Evolutionary conservation across 495 filamentous ascomycete species (phyloP).

Genomic region (Penicillium cosmopolitanum): DNA sequence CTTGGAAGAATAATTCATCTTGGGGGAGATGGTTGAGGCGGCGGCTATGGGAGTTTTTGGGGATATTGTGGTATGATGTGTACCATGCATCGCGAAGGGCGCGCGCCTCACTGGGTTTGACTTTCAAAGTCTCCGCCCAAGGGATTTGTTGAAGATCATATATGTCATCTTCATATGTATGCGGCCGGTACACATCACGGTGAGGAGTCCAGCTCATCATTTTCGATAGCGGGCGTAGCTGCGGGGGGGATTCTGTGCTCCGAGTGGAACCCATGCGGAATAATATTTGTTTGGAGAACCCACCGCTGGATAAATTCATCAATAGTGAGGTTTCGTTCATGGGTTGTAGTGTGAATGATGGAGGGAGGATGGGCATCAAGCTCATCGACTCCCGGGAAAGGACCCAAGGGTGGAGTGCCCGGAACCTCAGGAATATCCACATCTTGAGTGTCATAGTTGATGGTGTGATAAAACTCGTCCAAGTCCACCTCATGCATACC

Average conservation of each 20-base stretch:
- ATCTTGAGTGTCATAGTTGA: slow-evolving; percentile 27
- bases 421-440: slow-evolving; percentile 16
- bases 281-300: slow-evolving; percentile 34
- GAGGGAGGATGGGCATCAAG: slow-evolving; percentile 34
- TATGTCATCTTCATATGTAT: slow-evolving; percentile 55
- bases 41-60: slow-evolving; percentile 31
- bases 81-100: slow-evolving; percentile 57
- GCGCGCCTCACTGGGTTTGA: slow-evolving; percentile 63
- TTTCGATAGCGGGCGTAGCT: slow-evolving; percentile 32
- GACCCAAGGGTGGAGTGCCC: slow-evolving; percentile 6
- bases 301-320: slow-evolving; percentile 50
- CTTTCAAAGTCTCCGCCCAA: slow-evolving; percentile 65
- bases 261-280: slow-evolving; percentile 23
- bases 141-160: slow-evolving; percentile 81
- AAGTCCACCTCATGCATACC: slow-evolving; percentile 33
- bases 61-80: slow-evolving; percentile 46
- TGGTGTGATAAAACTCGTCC: slow-evolving; percentile 39
- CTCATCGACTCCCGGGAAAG: slow-evolving; percentile 11
- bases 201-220: slow-evolving; percentile 46
- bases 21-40: slow-evolving; percentile 32
- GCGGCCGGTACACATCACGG: slow-evolving; percentile 41
- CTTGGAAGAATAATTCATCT: slow-evolving; percentile 62
- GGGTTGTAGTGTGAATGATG: slow-evolving; percentile 40
- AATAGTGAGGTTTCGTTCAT: slow-evolving; percentile 48
- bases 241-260: slow-evolving; percentile 23